Evolutionary conservation across 2,329 filamentous ascomycete species (phyloP), one percentile per base, ranked within the genome.

Genomic region (Claviceps africana): DNA sequence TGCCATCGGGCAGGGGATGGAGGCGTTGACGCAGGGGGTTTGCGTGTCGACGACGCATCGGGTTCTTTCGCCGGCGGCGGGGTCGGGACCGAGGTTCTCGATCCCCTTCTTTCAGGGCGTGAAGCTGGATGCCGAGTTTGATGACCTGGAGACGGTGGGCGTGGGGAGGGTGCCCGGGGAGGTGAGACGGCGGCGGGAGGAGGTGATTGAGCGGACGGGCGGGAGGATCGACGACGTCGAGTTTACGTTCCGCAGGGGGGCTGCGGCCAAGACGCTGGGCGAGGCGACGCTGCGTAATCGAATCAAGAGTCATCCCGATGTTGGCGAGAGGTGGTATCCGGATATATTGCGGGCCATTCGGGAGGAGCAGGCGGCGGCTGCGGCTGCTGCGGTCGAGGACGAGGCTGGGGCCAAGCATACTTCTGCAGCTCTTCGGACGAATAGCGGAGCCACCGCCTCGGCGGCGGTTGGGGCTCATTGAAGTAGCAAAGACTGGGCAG

Each of bases 21-120:
- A 95, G 71, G 88, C 88, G 4, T 69, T 95, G 58, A 94, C 88
- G 21, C 81, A 81, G 56, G 88, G 88, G 33, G 88, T 93, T 2
- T 93, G 88, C 65, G 81, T 84, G 57, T 79, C 81, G 56, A 94
- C 88, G 2, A 93, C 88, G 42, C 88, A 94, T 67, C 77, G 88
- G 10, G 88, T 94, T 37, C 72, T 93, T n/a, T 85, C 80, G 31
- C 88, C 88, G 0, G 62, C 71, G 1, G 78, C 79, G 8, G 87
- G 86, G 13, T 71, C 77, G 10, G 88, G 87, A 4, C 74, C 88
- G 33, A 74, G 88, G 51, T 91, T 82, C 70, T 86, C 81, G 8
- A 84, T 94, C 47, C 88, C 88, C 0, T 94, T 95, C 69, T 94
- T 94, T 71, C 88, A 93, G 65, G 88, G 88, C 22, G 86, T 94